Evolutionary conservation across 805 yeast genomes (phyloP).

Genomic region (Candida insectorum): DNA sequence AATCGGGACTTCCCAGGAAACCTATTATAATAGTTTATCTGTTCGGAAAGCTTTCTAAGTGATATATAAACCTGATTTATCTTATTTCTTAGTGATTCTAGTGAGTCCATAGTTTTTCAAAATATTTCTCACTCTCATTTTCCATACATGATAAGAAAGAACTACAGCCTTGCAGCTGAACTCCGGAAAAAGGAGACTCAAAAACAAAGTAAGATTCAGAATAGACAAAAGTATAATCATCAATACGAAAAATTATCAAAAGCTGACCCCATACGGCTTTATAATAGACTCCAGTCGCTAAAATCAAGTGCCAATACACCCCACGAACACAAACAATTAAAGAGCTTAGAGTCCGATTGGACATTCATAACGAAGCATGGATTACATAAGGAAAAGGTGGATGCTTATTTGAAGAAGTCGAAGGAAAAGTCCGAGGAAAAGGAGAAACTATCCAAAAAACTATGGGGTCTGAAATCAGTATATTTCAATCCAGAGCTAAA

Average conservation of each 20-base stretch:
- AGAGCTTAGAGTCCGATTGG: constrained; percentile 37
- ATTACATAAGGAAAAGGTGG: constrained; percentile 29
- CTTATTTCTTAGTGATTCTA: constrained; percentile 39
- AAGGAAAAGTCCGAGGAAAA: constrained; percentile 16
- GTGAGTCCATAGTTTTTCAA: constrained; percentile 32
- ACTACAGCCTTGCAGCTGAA: constrained; percentile 36
- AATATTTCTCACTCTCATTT: constrained; percentile 15
- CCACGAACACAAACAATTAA: constrained; percentile 15
- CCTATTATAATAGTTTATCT: constrained; percentile 32
- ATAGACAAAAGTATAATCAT: constrained; percentile 32
- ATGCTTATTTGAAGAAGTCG: constrained; percentile 18
- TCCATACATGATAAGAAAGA: constrained; percentile 21
- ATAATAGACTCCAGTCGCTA: constrained; percentile 29
- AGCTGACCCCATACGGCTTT: constrained; percentile 33
- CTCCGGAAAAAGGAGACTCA: constrained; percentile 33
- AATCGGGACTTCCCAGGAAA: constrained; percentile 34
- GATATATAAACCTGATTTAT: constrained; percentile 42
- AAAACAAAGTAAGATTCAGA: constrained; percentile 32
- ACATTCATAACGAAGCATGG: constrained; percentile 30
- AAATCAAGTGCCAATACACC: constrained; percentile 10
- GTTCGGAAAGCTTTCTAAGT: constrained; percentile 35
- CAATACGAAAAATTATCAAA: constrained; percentile 21
- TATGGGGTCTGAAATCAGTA: constrained; percentile 47
- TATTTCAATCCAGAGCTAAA: constrained; percentile 68
- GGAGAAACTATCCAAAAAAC: constrained; percentile 18